Conservation (phyloP, 306 rosid genomes). For the Acacia melanoxylon region DNA sequence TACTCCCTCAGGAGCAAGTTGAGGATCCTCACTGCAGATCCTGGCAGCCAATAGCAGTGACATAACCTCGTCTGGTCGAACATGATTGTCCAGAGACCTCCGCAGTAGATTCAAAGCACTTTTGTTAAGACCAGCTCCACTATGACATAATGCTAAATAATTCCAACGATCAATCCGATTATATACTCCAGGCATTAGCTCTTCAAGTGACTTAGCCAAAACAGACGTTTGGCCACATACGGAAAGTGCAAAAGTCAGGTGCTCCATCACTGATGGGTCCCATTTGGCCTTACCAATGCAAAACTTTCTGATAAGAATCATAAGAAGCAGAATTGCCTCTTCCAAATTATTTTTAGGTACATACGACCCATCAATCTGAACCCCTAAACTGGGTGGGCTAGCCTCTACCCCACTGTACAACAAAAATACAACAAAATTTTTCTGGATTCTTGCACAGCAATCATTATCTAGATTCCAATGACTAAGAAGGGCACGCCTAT, state of each 20-base stretch:
- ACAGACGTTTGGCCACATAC: slow-evolving; percentile 73
- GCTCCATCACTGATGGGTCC: slow-evolving; percentile 95
- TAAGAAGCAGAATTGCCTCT: slow-evolving; percentile 89
- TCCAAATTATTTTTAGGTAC: slow-evolving; percentile 92
- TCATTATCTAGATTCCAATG: slow-evolving; percentile 94
- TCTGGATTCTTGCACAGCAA: slow-evolving; percentile 84
- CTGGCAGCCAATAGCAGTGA: slow-evolving; percentile 81
- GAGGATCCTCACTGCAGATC: slow-evolving; percentile 78
- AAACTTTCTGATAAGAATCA: slow-evolving; percentile 74
- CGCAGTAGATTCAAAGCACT: slow-evolving; percentile 71
- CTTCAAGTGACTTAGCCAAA: slow-evolving; percentile 80
- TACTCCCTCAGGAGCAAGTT: slow-evolving; percentile 86
- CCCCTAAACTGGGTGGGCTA: slow-evolving; percentile 88
- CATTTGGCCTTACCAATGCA: slow-evolving; percentile 70
- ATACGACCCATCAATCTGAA: slow-evolving; percentile 82
- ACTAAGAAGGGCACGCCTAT: slow-evolving; percentile 85
- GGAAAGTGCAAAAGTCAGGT: slow-evolving; percentile 88
- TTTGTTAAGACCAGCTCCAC: slow-evolving; percentile 69
- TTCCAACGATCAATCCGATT: slow-evolving; percentile 91
- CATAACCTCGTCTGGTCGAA: slow-evolving; percentile 67
- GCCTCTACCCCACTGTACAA: slow-evolving; percentile 96
- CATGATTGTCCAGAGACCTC: slow-evolving; percentile 76
- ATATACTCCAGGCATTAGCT: slow-evolving; percentile 82
- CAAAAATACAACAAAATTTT: slow-evolving; percentile 73
- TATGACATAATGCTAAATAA: slow-evolving; percentile 78